A percentile compares a stretch with the other conserved stretches of the same genome.
phyloP scores from a whole-genome alignment of 257 asterid species.

The Vinca minor region DNA sequence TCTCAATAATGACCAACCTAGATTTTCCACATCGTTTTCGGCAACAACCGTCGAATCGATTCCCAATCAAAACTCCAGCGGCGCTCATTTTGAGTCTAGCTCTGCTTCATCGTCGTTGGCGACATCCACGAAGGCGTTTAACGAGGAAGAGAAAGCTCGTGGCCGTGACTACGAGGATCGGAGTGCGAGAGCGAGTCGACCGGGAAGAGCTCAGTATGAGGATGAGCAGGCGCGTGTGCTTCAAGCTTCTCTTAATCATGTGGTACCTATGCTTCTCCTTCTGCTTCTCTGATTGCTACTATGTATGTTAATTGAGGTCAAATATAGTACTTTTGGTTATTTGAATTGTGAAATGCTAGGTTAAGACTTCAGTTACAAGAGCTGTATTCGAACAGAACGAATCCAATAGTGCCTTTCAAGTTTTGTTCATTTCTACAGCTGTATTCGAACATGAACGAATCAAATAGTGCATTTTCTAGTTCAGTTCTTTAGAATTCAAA shows the following conservation, averaged over 20 bases:
- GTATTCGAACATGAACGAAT: no score
- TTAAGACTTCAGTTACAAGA: no score
- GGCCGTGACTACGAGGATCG: constrained; percentile 18
- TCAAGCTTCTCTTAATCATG: constrained; percentile 68
- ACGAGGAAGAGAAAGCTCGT: constrained; percentile 14
- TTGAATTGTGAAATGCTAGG: background rate
- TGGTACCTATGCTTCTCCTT: constrained; percentile 34
- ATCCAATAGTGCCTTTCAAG: no score
- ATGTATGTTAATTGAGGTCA: background rate
- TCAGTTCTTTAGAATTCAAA: no score
- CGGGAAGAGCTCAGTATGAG: constrained; percentile 47
- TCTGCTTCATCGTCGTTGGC: constrained; percentile 30
- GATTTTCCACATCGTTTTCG: constrained; percentile 35
- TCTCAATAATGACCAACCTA: constrained; percentile 12
- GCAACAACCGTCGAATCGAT: constrained; percentile 30
- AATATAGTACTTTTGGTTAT: background rate
- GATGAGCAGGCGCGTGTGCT: constrained; percentile 79
- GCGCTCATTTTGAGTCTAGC: constrained; percentile 19
- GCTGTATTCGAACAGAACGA: no score
- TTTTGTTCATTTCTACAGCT: no score
- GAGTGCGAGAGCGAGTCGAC: constrained; percentile 26
- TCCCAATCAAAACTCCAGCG: constrained; percentile 27
- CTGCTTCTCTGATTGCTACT: background rate
- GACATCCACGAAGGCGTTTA: constrained; percentile 17
- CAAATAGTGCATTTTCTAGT: no score